Conservation (phyloP, 2,329 filamentous ascomycete species). For the Sporothrix euskadiensis region DNA sequence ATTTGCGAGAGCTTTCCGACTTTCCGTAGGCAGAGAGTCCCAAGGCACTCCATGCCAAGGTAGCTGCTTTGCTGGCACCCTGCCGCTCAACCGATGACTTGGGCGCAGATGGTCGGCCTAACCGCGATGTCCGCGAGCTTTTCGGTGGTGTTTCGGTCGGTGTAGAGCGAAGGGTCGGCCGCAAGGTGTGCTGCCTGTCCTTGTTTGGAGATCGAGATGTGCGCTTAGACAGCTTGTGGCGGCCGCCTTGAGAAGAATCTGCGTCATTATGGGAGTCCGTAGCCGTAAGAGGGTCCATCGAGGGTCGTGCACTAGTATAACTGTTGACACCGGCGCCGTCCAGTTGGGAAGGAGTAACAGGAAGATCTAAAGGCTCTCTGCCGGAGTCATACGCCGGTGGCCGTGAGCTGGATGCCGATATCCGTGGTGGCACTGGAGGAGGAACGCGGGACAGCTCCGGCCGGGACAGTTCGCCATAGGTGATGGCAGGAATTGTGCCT, state of each 20-base stretch:
- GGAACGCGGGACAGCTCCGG: constrained; percentile 47
- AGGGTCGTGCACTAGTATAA: not conserved
- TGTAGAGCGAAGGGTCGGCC: constrained; percentile 59
- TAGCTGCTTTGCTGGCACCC: constrained; percentile 63
- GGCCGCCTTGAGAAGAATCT: not conserved
- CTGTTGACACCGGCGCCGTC: constrained; percentile 9
- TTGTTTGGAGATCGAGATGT: constrained; percentile 54
- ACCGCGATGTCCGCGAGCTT: constrained; percentile 43
- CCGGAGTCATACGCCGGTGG: constrained; percentile 54
- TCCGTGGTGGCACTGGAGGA: constrained; percentile 50
- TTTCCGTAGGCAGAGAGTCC: constrained; percentile 37
- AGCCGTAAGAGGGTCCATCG: not conserved
- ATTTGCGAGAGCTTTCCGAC: constrained; percentile 24
- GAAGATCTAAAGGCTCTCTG: constrained; percentile 40
- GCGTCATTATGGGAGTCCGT: not conserved
- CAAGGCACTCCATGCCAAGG: constrained; percentile 60
- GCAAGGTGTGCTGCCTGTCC: constrained; percentile 59
- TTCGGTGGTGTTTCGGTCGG: constrained; percentile 47
- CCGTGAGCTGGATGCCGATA: constrained; percentile 49
- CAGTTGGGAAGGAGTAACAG: constrained; percentile 20
- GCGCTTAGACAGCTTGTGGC: constrained; percentile 23
- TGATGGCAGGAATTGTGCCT: constrained; percentile 77
- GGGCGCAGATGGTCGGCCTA: constrained; percentile 41
- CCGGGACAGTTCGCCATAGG: constrained; percentile 77
- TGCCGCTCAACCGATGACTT: constrained; percentile 50